phyloP scores from a whole-genome alignment of 2,329 filamentous ascomycete species.

The Penicillium sp. region DNA sequence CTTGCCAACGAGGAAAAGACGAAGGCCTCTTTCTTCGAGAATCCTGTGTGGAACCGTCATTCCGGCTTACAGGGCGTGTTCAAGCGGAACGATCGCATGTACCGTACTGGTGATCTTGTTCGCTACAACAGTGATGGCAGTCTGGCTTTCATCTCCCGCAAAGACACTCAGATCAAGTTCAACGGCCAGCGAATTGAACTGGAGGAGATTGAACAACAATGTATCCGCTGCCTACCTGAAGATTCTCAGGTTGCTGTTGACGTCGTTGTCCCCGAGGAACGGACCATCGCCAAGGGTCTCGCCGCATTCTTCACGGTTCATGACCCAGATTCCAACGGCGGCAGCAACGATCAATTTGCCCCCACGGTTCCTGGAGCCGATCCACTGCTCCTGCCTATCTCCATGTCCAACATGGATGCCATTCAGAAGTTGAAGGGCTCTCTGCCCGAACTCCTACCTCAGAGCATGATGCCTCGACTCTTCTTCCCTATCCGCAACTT shows the following conservation, averaged over 20 bases:
- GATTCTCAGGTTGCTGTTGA: constrained; percentile 45
- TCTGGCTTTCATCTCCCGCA: constrained; percentile 33
- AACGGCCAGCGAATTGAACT: constrained; percentile 47
- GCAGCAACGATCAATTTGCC: constrained; percentile 19
- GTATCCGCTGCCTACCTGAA: constrained; percentile 33
- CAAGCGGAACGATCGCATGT: constrained; percentile 30
- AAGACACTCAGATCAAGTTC: constrained; percentile 38
- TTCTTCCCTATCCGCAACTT: constrained; percentile 43
- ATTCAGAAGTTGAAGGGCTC: constrained; percentile 26
- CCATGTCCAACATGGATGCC: constrained; percentile 19
- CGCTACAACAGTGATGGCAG: constrained; percentile 35
- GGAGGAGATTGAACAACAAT: constrained; percentile 46
- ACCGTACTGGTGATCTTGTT: constrained; percentile 39
- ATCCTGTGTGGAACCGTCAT: constrained; percentile 31
- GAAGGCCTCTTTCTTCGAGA: constrained; percentile 31
- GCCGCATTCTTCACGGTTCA: constrained; percentile 34
- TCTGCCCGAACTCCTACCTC: constrained; percentile 30
- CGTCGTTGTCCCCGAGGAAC: constrained; percentile 33
- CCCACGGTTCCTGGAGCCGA: constrained; percentile 16
- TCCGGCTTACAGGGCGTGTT: constrained; percentile 20
- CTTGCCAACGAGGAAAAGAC: constrained; percentile 37
- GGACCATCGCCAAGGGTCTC: constrained; percentile 29
- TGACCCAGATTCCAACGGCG: constrained; percentile 16
- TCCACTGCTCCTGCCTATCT: constrained; percentile 26
- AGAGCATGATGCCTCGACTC: constrained; percentile 45